These are phyloP conservation scores for Entomortierella lignicola DNA, from an alignment of 192 early-diverging fungal genomes.

Conservation along the genomic window DNA sequence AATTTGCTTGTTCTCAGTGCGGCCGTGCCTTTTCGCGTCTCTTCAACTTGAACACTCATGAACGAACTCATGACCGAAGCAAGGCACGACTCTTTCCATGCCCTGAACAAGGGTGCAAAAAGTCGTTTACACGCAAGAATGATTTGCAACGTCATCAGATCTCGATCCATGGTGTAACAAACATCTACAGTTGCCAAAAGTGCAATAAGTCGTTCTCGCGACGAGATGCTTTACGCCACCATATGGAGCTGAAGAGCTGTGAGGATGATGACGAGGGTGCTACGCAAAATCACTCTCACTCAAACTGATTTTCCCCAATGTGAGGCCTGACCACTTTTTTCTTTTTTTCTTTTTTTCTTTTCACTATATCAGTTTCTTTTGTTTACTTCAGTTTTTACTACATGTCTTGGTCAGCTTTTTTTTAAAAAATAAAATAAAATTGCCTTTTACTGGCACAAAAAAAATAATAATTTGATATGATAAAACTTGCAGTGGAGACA, in stretches of 20 bases:
- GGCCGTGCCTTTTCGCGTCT: slow-evolving; percentile 77
- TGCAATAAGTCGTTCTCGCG: slow-evolving; percentile 67
- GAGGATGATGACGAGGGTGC: slow-evolving; percentile 13
- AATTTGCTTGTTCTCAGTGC: slow-evolving; percentile 72
- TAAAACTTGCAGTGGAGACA: no score
- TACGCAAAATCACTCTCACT: slow-evolving; percentile 12
- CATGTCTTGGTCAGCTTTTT: not conserved
- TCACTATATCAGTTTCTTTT: not conserved
- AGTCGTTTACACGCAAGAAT: slow-evolving; percentile 81
- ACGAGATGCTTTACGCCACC: slow-evolving; percentile 60
- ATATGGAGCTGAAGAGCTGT: slow-evolving; percentile 32
- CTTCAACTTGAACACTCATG: slow-evolving; percentile 86
- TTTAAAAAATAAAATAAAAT: not conserved
- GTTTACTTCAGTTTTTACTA: not conserved
- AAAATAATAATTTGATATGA: no score
- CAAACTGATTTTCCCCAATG: slow-evolving; percentile 1
- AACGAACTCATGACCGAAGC: slow-evolving; percentile 72
- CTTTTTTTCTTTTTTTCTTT: not conserved
- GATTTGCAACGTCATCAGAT: slow-evolving; percentile 78
- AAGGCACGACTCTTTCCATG: slow-evolving; percentile 70
- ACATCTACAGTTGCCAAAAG: slow-evolving; percentile 61
- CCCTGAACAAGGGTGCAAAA: slow-evolving; percentile 63
- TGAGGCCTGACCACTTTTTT: slow-evolving; percentile 14
- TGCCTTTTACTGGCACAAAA: not conserved
- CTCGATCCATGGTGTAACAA: slow-evolving; percentile 61